phyloP scores from a whole-genome alignment of 371 early-diverging fungal genomes.

The Blakeslea trispora region DNA sequence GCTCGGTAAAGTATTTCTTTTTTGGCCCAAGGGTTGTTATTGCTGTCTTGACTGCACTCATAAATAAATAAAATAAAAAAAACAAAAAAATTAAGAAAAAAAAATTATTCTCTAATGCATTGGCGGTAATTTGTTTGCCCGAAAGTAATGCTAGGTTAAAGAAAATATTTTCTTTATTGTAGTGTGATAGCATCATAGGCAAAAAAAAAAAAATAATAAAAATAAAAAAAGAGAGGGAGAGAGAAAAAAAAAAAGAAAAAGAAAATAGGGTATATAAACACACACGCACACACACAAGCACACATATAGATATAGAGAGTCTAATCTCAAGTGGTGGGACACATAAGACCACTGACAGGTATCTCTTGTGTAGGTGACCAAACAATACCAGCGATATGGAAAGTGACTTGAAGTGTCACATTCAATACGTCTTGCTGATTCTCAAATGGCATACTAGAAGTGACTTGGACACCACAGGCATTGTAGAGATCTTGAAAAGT shows the following conservation, averaged over 20 bases:
- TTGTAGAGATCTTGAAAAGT: constrained; percentile 41
- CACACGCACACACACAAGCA: too few species aligned
- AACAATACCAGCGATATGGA: constrained; percentile 37
- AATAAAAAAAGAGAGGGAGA: too few species aligned
- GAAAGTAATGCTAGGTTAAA: too few species aligned
- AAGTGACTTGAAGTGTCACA: constrained; percentile 31
- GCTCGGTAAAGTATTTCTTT: constrained; percentile 42
- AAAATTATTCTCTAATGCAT: too few species aligned
- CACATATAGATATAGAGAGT: too few species aligned
- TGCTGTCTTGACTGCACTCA: constrained; percentile 3
- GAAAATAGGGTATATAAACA: background rate
- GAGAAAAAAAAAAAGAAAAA: too few species aligned
- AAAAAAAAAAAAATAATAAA: too few species aligned
- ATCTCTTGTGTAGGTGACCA: constrained; percentile 31
- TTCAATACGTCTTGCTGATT: constrained; percentile 25
- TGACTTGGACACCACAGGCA: constrained; percentile 36
- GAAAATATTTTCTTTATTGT: too few species aligned
- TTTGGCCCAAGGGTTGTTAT: background rate
- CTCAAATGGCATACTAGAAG: constrained; percentile 17
- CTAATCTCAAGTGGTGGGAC: constrained; percentile 21
- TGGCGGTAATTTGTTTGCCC: too few species aligned
- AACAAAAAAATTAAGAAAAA: constrained; percentile 2
- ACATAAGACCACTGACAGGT: constrained; percentile 17
- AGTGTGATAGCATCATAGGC: too few species aligned
- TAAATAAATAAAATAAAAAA: constrained; percentile 1